Percentiles rank a stretch among this genome's conserved stretches.
Conservation (phyloP, 257 asterid genomes). For the Asclepias syriaca region DNA sequence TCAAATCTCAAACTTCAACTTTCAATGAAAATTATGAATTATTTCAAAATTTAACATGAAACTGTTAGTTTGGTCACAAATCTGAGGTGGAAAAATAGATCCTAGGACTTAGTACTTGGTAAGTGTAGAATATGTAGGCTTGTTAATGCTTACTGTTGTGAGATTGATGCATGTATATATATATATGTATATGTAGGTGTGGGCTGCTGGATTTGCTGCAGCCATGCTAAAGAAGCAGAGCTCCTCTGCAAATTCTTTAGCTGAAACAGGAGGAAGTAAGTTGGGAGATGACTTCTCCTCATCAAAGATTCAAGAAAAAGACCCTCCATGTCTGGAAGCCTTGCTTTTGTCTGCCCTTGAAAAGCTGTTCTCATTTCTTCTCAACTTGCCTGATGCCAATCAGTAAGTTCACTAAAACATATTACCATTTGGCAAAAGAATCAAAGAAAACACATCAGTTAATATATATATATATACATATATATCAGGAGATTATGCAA, state of each 20-base stretch:
- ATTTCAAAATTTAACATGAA: not conserved
- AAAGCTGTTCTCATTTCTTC: constrained; percentile 60
- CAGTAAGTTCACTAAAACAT: constrained; percentile 33
- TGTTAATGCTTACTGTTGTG: not conserved
- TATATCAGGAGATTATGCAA: constrained; percentile 55
- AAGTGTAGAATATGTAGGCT: not conserved
- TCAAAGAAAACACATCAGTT: not conserved
- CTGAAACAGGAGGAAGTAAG: constrained; percentile 34
- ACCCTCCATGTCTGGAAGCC: constrained; percentile 42
- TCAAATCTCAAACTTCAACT: not conserved
- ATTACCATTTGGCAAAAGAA: not conserved
- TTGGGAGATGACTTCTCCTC: constrained; percentile 17
- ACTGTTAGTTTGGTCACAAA: not conserved
- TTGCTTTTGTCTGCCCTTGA: constrained; percentile 52
- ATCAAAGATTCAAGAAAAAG: constrained; percentile 31
- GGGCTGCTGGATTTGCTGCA: constrained; percentile 96
- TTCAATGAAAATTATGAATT: not conserved
- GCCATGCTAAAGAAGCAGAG: constrained; percentile 73
- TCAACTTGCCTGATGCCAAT: constrained; percentile 53
- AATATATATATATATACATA: too few relatives aligned
- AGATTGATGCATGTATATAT: not conserved
- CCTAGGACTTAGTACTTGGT: not conserved
- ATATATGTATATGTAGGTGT: constrained; percentile 39
- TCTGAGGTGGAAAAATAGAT: not conserved
- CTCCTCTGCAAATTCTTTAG: constrained; percentile 44